A percentile compares a stretch with the other conserved stretches of the same genome.
These are phyloP conservation scores for Suillus paluster DNA, from an alignment of 768 basidiomycete genomes.

Conservation along the genomic window DNA sequence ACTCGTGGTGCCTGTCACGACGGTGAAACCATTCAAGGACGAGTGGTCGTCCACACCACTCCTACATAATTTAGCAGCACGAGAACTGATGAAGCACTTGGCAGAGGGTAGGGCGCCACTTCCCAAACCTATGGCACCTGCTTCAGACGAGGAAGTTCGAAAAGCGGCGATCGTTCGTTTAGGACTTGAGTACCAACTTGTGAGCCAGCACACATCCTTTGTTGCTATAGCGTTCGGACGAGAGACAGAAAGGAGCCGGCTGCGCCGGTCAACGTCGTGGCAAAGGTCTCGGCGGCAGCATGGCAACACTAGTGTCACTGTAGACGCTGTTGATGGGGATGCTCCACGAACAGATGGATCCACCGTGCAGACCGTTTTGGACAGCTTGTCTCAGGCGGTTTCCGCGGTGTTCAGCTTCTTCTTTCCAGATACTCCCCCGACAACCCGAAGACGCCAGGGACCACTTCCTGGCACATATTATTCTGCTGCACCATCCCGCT, in stretches of 20 bases:
- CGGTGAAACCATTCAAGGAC: constrained; percentile 29
- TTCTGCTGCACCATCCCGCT: constrained; percentile 26
- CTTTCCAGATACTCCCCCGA: not conserved
- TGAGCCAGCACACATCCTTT: no score
- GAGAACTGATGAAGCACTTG: constrained; percentile 55
- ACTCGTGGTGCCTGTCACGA: constrained; percentile 23
- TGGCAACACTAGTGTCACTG: not conserved
- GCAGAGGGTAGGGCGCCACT: constrained; percentile 39
- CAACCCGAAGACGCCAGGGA: not conserved
- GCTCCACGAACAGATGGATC: no score
- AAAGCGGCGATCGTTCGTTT: constrained; percentile 54
- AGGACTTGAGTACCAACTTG: constrained; percentile 55
- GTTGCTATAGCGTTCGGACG: constrained; percentile 44
- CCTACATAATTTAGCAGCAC: constrained; percentile 61
- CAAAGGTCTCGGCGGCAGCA: constrained; percentile 17
- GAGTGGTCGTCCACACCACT: constrained; percentile 30
- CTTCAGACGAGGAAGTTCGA: constrained; percentile 42
- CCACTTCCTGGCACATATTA: constrained; percentile 23
- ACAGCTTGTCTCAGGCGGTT: constrained; percentile 18
- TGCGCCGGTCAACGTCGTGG: constrained; percentile 7
- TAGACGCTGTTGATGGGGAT: not conserved
- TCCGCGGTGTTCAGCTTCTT: constrained; percentile 18
- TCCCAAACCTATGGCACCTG: constrained; percentile 27
- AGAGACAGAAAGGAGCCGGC: constrained; percentile 17
- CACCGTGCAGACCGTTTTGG: constrained; percentile 21